A percentile compares a stretch with the other conserved stretches of the same genome.
Conservation (phyloP, 2,329 filamentous ascomycete species). For the Ceratocystiopsis minuta region DNA sequence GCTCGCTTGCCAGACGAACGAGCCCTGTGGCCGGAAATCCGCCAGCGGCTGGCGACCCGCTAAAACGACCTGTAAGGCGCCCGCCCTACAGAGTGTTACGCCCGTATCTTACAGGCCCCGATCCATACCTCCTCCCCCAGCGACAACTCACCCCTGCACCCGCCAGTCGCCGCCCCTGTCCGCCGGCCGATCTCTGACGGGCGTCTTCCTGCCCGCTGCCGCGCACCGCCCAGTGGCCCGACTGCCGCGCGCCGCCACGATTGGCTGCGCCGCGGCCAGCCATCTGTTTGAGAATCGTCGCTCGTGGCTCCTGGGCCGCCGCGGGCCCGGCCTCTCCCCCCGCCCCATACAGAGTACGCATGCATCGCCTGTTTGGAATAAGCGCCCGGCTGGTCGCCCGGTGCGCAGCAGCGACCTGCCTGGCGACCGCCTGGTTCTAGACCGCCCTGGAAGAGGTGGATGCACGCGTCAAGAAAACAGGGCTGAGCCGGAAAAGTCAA, state of each 20-base stretch:
- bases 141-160: conserved; percentile 2
- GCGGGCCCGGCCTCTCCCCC: background rate
- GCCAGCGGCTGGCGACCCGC: no score
- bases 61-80: background rate
- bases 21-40: background rate
- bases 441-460: no score
- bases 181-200: conserved; percentile 1
- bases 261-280: no score
- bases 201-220: background rate
- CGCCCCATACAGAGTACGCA: no score
- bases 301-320: background rate
- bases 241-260: background rate
- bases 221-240: background rate
- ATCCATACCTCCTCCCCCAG: background rate
- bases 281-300: no score
- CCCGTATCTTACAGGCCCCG: no score
- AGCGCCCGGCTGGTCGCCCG: no score
- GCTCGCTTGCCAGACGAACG: background rate
- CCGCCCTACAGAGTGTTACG: conserved; percentile 1
- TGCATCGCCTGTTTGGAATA: no score
- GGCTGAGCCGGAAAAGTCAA: no score
- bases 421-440: no score
- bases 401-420: no score
- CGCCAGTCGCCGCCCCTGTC: conserved; percentile 3
- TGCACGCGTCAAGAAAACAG: no score